Conservation (phyloP, 129 eudicot species). For the Pseudognaphalium luteoalbum region DNA sequence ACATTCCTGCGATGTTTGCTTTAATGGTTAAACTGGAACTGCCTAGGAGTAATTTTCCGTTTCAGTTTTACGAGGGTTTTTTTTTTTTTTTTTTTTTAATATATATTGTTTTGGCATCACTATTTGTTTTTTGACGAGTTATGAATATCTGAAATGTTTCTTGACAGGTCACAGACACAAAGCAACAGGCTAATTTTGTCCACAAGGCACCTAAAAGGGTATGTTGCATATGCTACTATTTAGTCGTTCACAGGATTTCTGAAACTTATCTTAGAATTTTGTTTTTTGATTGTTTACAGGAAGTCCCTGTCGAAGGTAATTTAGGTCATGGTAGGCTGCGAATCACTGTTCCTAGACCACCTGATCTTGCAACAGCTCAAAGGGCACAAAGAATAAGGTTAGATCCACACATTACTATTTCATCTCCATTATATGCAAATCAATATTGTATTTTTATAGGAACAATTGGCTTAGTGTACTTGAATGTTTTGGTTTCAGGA, state of each 20-base stretch:
- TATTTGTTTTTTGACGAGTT: conserved; percentile 7
- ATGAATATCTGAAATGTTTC: conserved; percentile 27
- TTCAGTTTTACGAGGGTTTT: not conserved
- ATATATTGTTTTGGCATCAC: not conserved
- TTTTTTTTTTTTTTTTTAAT: not conserved
- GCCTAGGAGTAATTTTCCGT: not conserved
- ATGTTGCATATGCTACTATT: conserved; percentile 23
- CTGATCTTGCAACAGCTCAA: conserved; percentile 78
- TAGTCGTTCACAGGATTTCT: not conserved
- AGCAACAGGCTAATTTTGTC: conserved; percentile 56
- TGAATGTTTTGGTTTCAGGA: conserved; percentile 44
- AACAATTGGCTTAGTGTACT: not conserved
- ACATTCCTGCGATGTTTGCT: not conserved
- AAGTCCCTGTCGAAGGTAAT: conserved; percentile 37
- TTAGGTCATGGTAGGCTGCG: conserved; percentile 45
- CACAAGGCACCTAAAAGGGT: conserved; percentile 82
- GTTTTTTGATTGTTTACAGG: conserved; percentile 46
- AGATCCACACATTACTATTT: not conserved
- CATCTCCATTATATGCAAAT: not conserved
- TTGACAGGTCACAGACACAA: conserved; percentile 56
- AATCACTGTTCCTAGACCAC: conserved; percentile 80
- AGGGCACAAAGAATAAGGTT: conserved; percentile 85
- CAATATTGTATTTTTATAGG: not conserved
- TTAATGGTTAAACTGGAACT: not conserved
- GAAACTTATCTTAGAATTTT: conserved; percentile 9